These are phyloP conservation scores for Nitzschia sp. DNA, from an alignment of 108 stramenopile species.

Conservation along the genomic window DNA sequence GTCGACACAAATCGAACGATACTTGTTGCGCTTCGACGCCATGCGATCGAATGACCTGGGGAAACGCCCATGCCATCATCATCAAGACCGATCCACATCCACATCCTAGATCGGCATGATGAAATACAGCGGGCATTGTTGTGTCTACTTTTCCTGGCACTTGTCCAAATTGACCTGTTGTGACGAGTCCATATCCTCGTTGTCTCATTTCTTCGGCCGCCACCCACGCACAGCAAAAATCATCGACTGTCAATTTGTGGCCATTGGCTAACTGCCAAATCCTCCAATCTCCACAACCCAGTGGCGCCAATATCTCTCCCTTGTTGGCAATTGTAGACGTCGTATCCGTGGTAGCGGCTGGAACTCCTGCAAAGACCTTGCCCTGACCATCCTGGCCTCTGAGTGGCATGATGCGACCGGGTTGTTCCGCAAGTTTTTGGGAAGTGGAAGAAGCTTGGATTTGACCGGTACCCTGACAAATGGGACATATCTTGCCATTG, in stretches of 20 bases:
- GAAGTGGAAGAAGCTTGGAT: constrained; percentile 19
- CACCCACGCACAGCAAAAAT: constrained; percentile 42
- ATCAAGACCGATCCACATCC: constrained; percentile 41
- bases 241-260: constrained; percentile 42
- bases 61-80: constrained; percentile 43
- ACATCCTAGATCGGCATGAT: constrained; percentile 34
- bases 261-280: constrained; percentile 40
- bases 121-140: neutral
- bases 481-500: constrained; percentile 21
- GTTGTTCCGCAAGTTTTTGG: constrained; percentile 12
- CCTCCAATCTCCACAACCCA: constrained; percentile 43
- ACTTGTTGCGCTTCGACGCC: constrained; percentile 37
- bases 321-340: neutral
- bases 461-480: constrained; percentile 32
- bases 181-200: constrained; percentile 8
- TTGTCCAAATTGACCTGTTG: constrained; percentile 20
- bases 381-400: constrained; percentile 10
- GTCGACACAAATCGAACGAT: constrained; percentile 27
- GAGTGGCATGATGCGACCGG: constrained; percentile 24
- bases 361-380: constrained; percentile 19
- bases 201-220: constrained; percentile 37
- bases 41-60: constrained; percentile 25
- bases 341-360: neutral
- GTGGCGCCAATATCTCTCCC: constrained; percentile 30
- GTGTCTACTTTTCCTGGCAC: neutral